A percentile compares a stretch with the other conserved stretches of the same genome.
phyloP scores from a whole-genome alignment of 2,329 filamentous ascomycete species.

The Cladosporium oxysporum region DNA sequence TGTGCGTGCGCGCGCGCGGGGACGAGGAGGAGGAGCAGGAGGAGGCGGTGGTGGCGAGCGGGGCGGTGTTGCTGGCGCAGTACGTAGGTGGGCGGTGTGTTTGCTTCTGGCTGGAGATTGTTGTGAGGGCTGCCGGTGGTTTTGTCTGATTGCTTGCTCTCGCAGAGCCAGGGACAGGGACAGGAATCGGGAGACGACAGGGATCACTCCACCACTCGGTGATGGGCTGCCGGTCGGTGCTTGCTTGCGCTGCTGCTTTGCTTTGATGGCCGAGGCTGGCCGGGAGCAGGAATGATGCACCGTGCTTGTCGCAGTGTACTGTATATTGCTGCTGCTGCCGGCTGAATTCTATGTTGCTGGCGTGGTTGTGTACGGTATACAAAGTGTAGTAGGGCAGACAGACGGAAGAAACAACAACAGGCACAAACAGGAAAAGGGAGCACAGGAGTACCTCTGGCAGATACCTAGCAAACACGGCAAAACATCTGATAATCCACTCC shows the following conservation, averaged over 20 bases:
- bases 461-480: neutral
- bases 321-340: neutral
- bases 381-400: too few relatives aligned
- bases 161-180: constrained; percentile 9
- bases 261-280: constrained; percentile 1
- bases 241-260: neutral
- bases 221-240: neutral
- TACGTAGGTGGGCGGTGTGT: neutral
- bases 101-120: neutral
- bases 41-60: neutral
- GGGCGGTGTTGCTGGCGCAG: neutral
- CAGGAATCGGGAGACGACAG: neutral
- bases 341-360: neutral
- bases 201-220: constrained; percentile 1
- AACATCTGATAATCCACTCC: neutral
- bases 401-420: neutral
- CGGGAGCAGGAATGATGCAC: neutral
- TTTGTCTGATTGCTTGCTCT: neutral
- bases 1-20: neutral
- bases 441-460: neutral
- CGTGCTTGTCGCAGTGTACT: neutral
- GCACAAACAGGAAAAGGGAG: constrained; percentile 13
- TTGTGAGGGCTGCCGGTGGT: neutral
- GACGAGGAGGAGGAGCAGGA: neutral
- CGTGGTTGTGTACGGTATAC: neutral